Evolutionary conservation across 257 asterid species (phyloP).

Genomic region (Eustoma russellianum): DNA sequence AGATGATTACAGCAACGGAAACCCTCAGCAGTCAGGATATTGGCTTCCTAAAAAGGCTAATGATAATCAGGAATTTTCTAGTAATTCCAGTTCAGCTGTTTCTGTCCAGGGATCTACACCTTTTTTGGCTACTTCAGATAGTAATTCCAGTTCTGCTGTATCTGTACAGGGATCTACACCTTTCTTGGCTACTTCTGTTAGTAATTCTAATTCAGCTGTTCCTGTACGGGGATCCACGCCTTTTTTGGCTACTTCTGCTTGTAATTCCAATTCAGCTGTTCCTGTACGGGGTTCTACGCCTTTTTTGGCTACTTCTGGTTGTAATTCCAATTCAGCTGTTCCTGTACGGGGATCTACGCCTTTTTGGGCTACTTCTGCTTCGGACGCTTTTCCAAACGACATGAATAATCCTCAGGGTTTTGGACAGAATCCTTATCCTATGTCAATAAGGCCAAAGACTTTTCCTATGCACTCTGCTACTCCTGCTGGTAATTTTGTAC

Average conservation of each 20-base stretch:
- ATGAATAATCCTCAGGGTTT: conserved; percentile 32
- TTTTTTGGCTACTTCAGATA: conserved; percentile 16
- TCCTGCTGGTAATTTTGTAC: conserved; percentile 23
- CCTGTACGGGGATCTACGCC: conserved; percentile 36
- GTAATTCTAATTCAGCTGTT: conserved; percentile 27
- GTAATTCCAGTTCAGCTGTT: conserved; percentile 28
- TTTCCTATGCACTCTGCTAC: conserved; percentile 31
- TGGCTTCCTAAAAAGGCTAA: conserved; percentile 50
- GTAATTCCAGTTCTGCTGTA: conserved; percentile 27
- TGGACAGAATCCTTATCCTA: conserved; percentile 47
- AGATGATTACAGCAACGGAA: conserved; percentile 43
- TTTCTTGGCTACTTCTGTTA: conserved; percentile 19
- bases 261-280: conserved; percentile 28
- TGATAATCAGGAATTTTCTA: conserved; percentile 42
- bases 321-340: conserved; percentile 28
- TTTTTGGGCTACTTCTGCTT: conserved; percentile 22
- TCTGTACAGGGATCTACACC: conserved; percentile 36
- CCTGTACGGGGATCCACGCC: conserved; percentile 36
- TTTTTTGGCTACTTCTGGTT: conserved; percentile 12
- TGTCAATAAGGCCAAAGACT: conserved; percentile 35
- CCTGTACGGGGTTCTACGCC: conserved; percentile 36
- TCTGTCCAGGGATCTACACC: conserved; percentile 36
- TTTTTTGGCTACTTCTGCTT: conserved; percentile 12
- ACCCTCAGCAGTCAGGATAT: conserved; percentile 37
- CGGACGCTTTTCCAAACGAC: conserved; percentile 35